phyloP scores from a whole-genome alignment of 192 early-diverging fungal genomes.

The Podila epigama region DNA sequence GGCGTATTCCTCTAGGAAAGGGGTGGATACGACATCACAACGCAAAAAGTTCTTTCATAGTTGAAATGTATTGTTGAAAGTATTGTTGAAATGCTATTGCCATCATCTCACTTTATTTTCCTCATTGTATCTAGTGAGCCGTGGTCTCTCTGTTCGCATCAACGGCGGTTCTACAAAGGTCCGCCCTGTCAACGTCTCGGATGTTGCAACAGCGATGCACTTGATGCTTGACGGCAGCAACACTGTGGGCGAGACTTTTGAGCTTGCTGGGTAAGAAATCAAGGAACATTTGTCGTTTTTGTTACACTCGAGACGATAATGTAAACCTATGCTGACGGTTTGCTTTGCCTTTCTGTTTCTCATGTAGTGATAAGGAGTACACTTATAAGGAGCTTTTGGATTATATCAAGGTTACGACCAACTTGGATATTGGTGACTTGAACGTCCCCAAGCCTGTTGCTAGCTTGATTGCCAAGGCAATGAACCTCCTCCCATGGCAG shows the following conservation, averaged over 20 bases:
- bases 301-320: background rate
- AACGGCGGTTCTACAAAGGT: slow-evolving; percentile 74
- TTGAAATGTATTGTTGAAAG: no score
- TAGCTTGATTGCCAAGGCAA: slow-evolving; percentile 68
- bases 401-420: slow-evolving; percentile 69
- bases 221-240: slow-evolving; percentile 74
- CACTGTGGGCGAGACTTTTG: slow-evolving; percentile 85
- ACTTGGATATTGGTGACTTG: slow-evolving; percentile 48
- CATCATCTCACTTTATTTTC: background rate
- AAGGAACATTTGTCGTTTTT: no score
- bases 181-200: slow-evolving; percentile 77
- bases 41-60: no score
- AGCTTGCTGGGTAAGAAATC: slow-evolving; percentile 85
- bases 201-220: slow-evolving; percentile 88
- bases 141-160: slow-evolving; percentile 64
- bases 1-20: background rate
- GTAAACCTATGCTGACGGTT: background rate
- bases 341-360: background rate
- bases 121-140: slow-evolving; percentile 34
- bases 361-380: slow-evolving; percentile 73
- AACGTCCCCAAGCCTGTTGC: slow-evolving; percentile 77
- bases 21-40: no score
- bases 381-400: slow-evolving; percentile 75
- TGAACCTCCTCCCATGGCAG: slow-evolving; percentile 77
- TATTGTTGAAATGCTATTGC: slow-evolving; percentile 45